phyloP scores from a whole-genome alignment of 129 eudicot species.

The Flaveria brownii region DNA sequence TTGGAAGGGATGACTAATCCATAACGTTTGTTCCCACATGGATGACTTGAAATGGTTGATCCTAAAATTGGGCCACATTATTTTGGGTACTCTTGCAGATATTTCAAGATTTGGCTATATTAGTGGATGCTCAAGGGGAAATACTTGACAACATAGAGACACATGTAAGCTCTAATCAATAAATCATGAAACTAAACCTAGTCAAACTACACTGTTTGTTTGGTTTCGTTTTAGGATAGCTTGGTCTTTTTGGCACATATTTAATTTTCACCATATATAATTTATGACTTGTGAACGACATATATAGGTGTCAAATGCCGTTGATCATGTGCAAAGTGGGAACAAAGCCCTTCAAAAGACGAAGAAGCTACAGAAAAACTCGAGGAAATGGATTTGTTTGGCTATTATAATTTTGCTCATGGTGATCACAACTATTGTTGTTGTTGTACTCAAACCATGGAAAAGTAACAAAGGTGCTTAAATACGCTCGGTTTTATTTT shows the following conservation, averaged over 20 bases:
- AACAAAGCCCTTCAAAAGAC: slow-evolving; percentile 67
- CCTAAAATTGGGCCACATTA: neutral
- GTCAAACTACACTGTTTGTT: neutral
- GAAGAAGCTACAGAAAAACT: slow-evolving; percentile 60
- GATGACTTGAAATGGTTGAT: neutral
- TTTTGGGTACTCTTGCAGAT: slow-evolving; percentile 47
- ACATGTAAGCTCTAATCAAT: slow-evolving; percentile 49
- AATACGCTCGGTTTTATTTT: neutral
- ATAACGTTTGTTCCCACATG: neutral
- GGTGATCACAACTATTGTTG: slow-evolving; percentile 50
- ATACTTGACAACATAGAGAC: slow-evolving; percentile 86
- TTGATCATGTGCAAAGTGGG: slow-evolving; percentile 80
- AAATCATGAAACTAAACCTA: neutral
- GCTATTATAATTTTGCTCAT: slow-evolving; percentile 68
- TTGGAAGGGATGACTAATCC: neutral
- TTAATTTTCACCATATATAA: neutral
- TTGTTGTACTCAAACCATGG: slow-evolving; percentile 84
- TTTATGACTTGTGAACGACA: slow-evolving; percentile 6
- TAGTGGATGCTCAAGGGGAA: slow-evolving; percentile 91
- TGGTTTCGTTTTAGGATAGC: neutral
- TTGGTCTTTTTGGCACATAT: too few species aligned
- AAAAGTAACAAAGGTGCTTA: slow-evolving; percentile 54
- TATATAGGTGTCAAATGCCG: slow-evolving; percentile 75
- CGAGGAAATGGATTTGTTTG: slow-evolving; percentile 87
- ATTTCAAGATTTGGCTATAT: slow-evolving; percentile 86